Conservation (phyloP, 129 eudicot species). For the Centella asiatica region DNA sequence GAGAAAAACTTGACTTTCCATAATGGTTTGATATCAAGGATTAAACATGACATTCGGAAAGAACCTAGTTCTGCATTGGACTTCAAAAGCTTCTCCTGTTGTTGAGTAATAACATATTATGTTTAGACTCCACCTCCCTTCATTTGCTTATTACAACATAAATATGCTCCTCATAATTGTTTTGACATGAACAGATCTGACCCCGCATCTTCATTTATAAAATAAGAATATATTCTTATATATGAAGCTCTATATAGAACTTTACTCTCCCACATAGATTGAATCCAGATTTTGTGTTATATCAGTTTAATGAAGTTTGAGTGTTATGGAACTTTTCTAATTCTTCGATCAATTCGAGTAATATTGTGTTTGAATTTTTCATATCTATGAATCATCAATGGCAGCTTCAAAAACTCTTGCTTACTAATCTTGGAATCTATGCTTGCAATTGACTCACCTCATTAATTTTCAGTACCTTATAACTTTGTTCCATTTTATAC, state of each 20-base stretch:
- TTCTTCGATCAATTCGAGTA: background rate
- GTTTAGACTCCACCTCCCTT: background rate
- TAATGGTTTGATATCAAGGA: too few species aligned
- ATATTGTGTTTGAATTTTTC: background rate
- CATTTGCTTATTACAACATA: background rate
- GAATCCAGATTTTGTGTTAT: background rate
- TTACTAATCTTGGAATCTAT: background rate
- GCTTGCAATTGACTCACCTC: background rate
- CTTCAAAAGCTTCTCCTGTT: too few species aligned
- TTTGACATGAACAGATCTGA: background rate
- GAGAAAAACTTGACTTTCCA: too few species aligned
- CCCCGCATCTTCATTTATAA: background rate
- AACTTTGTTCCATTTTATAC: background rate
- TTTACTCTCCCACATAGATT: background rate
- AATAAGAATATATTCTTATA: background rate
- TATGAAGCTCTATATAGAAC: background rate
- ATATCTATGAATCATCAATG: background rate
- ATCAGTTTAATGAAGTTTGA: background rate
- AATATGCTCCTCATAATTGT: background rate
- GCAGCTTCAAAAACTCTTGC: background rate
- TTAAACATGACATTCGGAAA: too few species aligned
- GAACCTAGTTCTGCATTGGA: too few species aligned
- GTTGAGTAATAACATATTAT: too few species aligned
- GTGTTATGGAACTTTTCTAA: background rate
- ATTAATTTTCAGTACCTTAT: background rate